phyloP scores from a whole-genome alignment of 2,329 filamentous ascomycete genomes.

The Neopestalotiopsis sp. region DNA sequence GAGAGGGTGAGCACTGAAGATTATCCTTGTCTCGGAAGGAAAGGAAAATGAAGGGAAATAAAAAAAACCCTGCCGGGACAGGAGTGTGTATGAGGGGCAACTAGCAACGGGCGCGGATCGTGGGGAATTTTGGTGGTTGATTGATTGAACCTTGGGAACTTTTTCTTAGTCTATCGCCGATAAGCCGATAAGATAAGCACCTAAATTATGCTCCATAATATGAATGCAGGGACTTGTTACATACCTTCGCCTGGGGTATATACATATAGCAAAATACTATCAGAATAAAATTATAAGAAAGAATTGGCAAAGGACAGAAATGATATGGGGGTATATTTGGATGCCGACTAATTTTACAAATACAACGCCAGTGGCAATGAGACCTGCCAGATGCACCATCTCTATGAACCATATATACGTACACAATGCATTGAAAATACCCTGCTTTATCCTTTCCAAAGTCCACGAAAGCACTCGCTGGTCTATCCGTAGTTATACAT shows the following conservation, averaged over 20 bases:
- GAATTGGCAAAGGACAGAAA: background rate
- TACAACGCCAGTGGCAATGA: slow-evolving; percentile 2
- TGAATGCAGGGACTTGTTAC: background rate
- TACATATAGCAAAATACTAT: too few relatives aligned
- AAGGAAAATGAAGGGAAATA: background rate
- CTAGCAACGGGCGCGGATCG: background rate
- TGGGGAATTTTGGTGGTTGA: slow-evolving; percentile 4
- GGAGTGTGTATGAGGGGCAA: background rate
- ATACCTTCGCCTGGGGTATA: background rate
- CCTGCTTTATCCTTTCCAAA: background rate
- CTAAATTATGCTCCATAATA: background rate
- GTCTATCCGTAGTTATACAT: background rate
- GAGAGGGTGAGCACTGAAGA: background rate
- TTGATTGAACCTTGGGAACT: background rate
- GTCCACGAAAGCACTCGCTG: background rate
- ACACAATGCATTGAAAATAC: background rate
- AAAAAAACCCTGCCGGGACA: background rate
- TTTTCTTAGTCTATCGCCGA: slow-evolving; percentile 4
- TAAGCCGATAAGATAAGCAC: background rate
- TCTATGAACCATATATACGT: background rate
- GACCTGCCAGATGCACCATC: background rate
- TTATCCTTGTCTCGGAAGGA: background rate
- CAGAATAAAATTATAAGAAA: too few relatives aligned
- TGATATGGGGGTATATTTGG: slow-evolving; percentile 2
- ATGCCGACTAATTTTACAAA: background rate